Conservation (phyloP, 805 yeast genomes). For the Candida corydali region DNA sequence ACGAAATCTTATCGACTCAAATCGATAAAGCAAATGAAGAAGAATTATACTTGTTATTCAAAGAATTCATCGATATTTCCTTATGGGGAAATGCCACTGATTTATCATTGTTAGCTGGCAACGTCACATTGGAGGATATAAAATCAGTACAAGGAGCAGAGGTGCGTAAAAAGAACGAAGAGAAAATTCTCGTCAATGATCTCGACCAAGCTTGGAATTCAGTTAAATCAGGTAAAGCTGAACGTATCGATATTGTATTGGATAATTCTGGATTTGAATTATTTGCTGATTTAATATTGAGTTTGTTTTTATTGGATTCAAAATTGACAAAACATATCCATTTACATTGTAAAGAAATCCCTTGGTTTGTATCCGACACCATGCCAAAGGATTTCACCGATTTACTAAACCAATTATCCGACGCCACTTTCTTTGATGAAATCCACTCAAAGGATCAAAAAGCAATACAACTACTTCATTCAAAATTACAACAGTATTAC, state of each 20-base stretch:
- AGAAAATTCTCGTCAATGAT: slow-evolving; percentile 75
- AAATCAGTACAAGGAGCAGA: slow-evolving; percentile 88
- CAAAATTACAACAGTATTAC: slow-evolving; percentile 18
- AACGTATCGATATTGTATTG: slow-evolving; percentile 78
- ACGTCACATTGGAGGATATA: slow-evolving; percentile 79
- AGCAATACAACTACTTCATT: slow-evolving; percentile 19
- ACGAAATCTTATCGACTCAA: slow-evolving; percentile 33
- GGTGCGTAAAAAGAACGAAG: slow-evolving; percentile 75
- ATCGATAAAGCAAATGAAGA: slow-evolving; percentile 29
- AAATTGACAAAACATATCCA: slow-evolving; percentile 61
- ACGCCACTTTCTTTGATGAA: slow-evolving; percentile 48
- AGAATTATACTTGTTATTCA: slow-evolving; percentile 55
- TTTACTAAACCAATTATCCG: slow-evolving; percentile 53
- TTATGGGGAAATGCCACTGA: slow-evolving; percentile 99
- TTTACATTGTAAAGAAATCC: slow-evolving; percentile 84
- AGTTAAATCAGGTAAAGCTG: slow-evolving; percentile 17
- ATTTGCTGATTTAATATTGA: slow-evolving; percentile 39
- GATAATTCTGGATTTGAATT: slow-evolving; percentile 96
- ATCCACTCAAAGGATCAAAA: slow-evolving; percentile 18
- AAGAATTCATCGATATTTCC: slow-evolving; percentile 82
- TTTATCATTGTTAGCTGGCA: slow-evolving; percentile 80
- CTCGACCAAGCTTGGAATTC: slow-evolving; percentile 62
- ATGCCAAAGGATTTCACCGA: slow-evolving; percentile 73
- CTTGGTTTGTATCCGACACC: slow-evolving; percentile 98
- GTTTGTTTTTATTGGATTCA: slow-evolving; percentile 51